phyloP scores from a whole-genome alignment of 345 rosid species.

The Hibiscus mutabilis region DNA sequence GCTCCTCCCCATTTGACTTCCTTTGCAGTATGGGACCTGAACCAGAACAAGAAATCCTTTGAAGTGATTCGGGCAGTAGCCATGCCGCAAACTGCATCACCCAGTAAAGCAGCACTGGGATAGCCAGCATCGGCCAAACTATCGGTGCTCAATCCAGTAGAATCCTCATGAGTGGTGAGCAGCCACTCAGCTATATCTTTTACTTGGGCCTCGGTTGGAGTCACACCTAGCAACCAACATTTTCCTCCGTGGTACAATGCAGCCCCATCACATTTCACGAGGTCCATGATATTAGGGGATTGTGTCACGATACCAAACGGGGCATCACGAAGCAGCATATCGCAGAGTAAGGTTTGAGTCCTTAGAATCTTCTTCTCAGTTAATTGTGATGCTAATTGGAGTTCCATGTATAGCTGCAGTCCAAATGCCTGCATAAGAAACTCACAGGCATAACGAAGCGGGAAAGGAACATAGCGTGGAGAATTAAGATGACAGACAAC shows the following conservation, averaged over 20 bases:
- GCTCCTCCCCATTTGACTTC: slow-evolving; percentile 90
- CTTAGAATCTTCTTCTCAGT: slow-evolving; percentile 62
- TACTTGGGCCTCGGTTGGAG: slow-evolving; percentile 69
- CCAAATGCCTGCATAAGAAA: slow-evolving; percentile 81
- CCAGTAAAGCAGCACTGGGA: slow-evolving; percentile 57
- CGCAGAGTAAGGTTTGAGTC: slow-evolving; percentile 67
- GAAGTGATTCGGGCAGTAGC: slow-evolving; percentile 66
- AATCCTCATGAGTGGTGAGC: slow-evolving; percentile 54
- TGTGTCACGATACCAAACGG: slow-evolving; percentile 72
- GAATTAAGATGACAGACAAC: slow-evolving; percentile 80
- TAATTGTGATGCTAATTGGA: slow-evolving; percentile 54
- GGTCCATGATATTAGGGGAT: slow-evolving; percentile 80
- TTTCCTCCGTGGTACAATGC: slow-evolving; percentile 53
- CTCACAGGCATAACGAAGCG: slow-evolving; percentile 77
- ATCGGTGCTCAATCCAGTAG: slow-evolving; percentile 67
- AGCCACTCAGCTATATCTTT: slow-evolving; percentile 63
- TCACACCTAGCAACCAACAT: slow-evolving; percentile 69
- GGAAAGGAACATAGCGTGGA: slow-evolving; percentile 63
- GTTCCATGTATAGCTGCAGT: slow-evolving; percentile 68
- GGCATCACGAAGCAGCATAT: slow-evolving; percentile 78
- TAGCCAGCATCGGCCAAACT: slow-evolving; percentile 68
- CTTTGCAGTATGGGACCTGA: slow-evolving; percentile 74
- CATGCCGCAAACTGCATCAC: slow-evolving; percentile 81
- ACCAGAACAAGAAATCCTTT: slow-evolving; percentile 76
- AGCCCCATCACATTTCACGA: slow-evolving; percentile 89